A percentile compares a stretch with the other conserved stretches of the same genome.
These are phyloP conservation scores for Scheffersomyces amazonensis DNA, from an alignment of 805 yeast species.

Conservation along the genomic window DNA sequence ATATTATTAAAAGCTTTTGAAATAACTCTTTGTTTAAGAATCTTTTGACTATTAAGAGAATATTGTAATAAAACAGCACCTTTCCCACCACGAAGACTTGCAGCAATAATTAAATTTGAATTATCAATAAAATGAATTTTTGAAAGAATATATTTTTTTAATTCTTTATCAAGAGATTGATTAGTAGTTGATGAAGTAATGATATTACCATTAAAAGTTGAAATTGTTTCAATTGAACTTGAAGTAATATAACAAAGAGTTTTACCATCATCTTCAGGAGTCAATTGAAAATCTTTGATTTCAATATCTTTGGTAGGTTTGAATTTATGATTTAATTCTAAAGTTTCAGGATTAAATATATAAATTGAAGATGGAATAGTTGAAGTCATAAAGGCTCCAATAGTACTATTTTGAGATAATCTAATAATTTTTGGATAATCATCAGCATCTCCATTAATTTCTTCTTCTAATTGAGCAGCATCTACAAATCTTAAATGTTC, in stretches of 20 bases:
- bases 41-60: conserved; percentile 38
- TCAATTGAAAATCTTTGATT: conserved; percentile 61
- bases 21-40: conserved; percentile 40
- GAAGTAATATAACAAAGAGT: conserved; percentile 61
- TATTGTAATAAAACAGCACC: conserved; percentile 48
- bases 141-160: conserved; percentile 29
- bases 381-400: conserved; percentile 70
- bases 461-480: conserved; percentile 55
- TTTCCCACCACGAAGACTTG: conserved; percentile 25
- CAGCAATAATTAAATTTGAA: conserved; percentile 30
- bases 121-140: conserved; percentile 42
- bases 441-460: conserved; percentile 34
- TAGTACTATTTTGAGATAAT: conserved; percentile 55
- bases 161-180: conserved; percentile 16
- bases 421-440: conserved; percentile 65
- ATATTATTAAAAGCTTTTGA: conserved; percentile 53
- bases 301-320: conserved; percentile 51
- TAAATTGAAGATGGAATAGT: conserved; percentile 61
- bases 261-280: conserved; percentile 57
- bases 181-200: conserved; percentile 22
- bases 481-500: conserved; percentile 61
- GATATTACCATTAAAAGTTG: conserved; percentile 45
- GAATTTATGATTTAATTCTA: conserved; percentile 53
- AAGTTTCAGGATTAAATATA: conserved; percentile 53
- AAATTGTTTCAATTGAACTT: conserved; percentile 48